Evolutionary conservation across 805 yeast genomes (phyloP).

Genomic region (Candida boidinii): DNA sequence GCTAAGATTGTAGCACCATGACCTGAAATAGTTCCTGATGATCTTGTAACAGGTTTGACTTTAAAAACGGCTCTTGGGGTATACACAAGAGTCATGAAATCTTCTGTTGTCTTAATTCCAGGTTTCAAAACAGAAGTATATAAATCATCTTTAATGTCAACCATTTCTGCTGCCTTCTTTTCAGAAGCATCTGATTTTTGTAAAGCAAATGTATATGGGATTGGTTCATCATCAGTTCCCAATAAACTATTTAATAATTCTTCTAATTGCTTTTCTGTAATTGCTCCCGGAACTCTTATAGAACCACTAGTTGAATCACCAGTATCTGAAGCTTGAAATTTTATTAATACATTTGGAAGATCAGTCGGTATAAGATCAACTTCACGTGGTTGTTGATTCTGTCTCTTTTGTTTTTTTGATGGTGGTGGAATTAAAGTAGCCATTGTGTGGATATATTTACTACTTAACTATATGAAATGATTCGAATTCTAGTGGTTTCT

Average conservation of each 20-base stretch:
- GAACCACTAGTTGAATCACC: constrained; percentile 82
- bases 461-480: not conserved
- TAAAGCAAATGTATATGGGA: constrained; percentile 81
- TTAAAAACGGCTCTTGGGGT: constrained; percentile 95
- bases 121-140: constrained; percentile 81
- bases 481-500: too few relatives aligned
- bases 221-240: constrained; percentile 68
- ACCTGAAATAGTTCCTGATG: constrained; percentile 89
- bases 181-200: constrained; percentile 38
- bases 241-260: constrained; percentile 75
- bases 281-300: constrained; percentile 84
- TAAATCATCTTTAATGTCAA: constrained; percentile 72
- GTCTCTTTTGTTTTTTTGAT: constrained; percentile 77
- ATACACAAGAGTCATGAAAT: constrained; percentile 79
- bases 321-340: constrained; percentile 88
- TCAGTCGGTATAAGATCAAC: constrained; percentile 67
- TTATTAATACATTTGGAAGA: constrained; percentile 79
- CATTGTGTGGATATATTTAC: too few relatives aligned
- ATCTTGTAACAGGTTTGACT: constrained; percentile 83
- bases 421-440: constrained; percentile 93
- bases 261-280: constrained; percentile 80
- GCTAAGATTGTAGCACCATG: constrained; percentile 92
- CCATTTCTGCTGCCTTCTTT: too few relatives aligned
- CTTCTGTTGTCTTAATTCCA: constrained; percentile 84
- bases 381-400: constrained; percentile 74